Evolutionary conservation across 768 basidiomycete species (phyloP), one percentile per base, ranked within the genome.

Genomic region (Suillus ampliporus): DNA sequence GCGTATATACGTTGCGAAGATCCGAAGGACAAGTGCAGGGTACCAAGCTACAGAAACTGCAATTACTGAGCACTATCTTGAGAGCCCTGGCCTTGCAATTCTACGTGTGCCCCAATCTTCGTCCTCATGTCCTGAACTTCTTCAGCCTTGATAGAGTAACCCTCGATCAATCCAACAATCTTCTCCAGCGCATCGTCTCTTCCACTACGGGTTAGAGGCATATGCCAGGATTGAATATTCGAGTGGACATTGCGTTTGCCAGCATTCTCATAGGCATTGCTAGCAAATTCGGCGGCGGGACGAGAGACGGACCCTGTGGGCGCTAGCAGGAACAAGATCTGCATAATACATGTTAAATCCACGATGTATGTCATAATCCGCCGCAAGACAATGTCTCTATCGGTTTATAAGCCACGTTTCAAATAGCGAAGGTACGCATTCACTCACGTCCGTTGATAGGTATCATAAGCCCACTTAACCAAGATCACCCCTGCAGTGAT

Each of bases 331-430:
- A 70, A 72, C 21, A 72, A 35, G 26, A 60, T 67, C 44, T 72
- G 71, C 65, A 72, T 67, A 17, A 72, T 54, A 31, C 68, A 61
- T 1, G 65, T 72, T 17, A 72, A 41, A 61, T 72, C 71, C 53
- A 72, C 62, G 43, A 72, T 72, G 51, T 72, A 72, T 21, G 65
- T 64, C 62, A 72, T 72, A 10, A 69, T 52, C 34, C 63, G 67
- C 48, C 14, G 19, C 65, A 63, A 26, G 64, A 40, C 21, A 61
- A 47, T 21, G 31, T 41, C 5, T 35, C 23, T 31, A 41, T 58
- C 44, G 56, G 50, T 40, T 2, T 35, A 21, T 41, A 40, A 31
- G 17, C 5, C 14, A 26, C n/a, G 3, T 52, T 35, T 31, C 23
- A 44, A 58, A 35, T 44, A 28, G 48, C 26, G n/a, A 41, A 11